These are phyloP conservation scores for Henningerozyma blattae DNA, from an alignment of 805 yeast genomes.

Conservation along the genomic window DNA sequence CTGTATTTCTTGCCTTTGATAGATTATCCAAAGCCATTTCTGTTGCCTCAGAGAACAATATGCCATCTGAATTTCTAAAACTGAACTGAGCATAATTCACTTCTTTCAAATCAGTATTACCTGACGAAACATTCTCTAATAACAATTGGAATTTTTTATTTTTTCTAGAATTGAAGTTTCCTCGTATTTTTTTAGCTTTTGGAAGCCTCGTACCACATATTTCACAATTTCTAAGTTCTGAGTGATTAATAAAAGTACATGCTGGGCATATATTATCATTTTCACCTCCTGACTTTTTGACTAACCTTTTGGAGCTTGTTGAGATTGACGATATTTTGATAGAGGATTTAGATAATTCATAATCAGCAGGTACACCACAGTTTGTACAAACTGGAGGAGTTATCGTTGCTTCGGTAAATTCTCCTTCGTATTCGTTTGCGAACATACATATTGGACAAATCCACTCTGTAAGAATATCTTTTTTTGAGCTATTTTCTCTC, in stretches of 20 bases:
- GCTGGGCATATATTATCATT: constrained; percentile 30
- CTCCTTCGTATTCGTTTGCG: constrained; percentile 19
- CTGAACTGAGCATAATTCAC: constrained; percentile 45
- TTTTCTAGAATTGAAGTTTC: constrained; percentile 11
- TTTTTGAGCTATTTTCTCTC: background rate
- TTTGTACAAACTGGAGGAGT: constrained; percentile 38
- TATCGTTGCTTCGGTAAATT: constrained; percentile 5
- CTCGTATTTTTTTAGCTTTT: constrained; percentile 3
- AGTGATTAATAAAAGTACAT: constrained; percentile 80
- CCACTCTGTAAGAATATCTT: constrained; percentile 36
- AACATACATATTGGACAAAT: constrained; percentile 71
- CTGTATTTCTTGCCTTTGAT: constrained; percentile 32
- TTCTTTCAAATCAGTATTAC: background rate
- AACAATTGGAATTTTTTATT: constrained; percentile 20
- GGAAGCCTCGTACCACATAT: constrained; percentile 62
- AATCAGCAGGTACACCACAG: constrained; percentile 47
- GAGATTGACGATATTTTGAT: constrained; percentile 8
- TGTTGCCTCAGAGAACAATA: constrained; percentile 37
- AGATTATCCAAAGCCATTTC: constrained; percentile 33
- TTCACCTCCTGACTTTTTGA: background rate
- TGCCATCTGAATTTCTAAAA: constrained; percentile 63
- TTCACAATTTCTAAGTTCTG: constrained; percentile 68
- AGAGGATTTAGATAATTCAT: constrained; percentile 25
- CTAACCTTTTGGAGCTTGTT: background rate
- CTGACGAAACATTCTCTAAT: constrained; percentile 16